phyloP scores from a whole-genome alignment of 1,139 yeast genomes.

The Yamadazyma aaseri region DNA sequence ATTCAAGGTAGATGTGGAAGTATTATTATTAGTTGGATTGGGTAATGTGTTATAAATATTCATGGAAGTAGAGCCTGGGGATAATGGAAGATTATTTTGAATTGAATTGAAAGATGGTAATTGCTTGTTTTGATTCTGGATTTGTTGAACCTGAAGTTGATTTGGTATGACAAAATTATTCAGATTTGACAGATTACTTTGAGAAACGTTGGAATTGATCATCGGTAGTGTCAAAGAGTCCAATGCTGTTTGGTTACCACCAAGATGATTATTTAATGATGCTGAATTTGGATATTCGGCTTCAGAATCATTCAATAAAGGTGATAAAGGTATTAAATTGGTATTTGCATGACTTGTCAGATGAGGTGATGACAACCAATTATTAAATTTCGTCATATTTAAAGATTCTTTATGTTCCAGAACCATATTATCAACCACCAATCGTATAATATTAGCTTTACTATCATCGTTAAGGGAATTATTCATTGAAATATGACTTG shows the following conservation, averaged over 20 bases:
- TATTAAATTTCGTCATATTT: conserved; percentile 1
- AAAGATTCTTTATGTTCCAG: conserved; percentile 13
- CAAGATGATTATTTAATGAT: conserved; percentile 3
- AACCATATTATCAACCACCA: conserved; percentile 9
- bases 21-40: conserved; percentile 4
- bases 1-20: conserved; percentile 20
- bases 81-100: conserved; percentile 24
- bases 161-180: conserved; percentile 16
- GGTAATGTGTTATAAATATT: conserved; percentile 2
- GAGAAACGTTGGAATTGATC: conserved; percentile 10
- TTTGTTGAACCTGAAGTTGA: conserved; percentile 21
- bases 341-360: conserved; percentile 14
- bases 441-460: conserved; percentile 10
- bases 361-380: conserved; percentile 13
- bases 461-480: conserved; percentile 11
- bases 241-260: conserved; percentile 6
- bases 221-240: conserved; percentile 17
- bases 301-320: conserved; percentile 35
- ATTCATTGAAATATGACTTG: conserved; percentile 9
- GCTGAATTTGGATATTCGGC: conserved; percentile 19
- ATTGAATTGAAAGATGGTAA: conserved; percentile 39
- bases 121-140: conserved; percentile 33
- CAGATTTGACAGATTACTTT: conserved; percentile 3
- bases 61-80: conserved; percentile 4
- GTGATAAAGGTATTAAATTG: conserved; percentile 36